Conservation (phyloP, 306 rosid genomes). For the Trifolium fragiferum region DNA sequence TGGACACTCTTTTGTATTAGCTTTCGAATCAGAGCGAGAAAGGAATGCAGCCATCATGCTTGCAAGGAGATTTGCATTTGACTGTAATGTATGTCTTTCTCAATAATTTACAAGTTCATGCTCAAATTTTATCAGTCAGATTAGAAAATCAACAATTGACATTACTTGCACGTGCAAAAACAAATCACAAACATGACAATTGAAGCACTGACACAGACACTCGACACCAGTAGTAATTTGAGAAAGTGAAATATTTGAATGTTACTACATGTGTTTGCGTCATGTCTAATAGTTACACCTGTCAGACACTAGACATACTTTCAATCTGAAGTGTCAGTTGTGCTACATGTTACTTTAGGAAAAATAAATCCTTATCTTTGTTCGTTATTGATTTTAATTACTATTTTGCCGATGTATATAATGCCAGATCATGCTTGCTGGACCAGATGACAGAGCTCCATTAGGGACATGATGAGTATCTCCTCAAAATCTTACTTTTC, state of each 20-base stretch:
- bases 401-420: slow-evolving; percentile 37
- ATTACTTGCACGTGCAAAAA: background rate
- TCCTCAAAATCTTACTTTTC: slow-evolving; percentile 19
- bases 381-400: background rate
- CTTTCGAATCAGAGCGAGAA: slow-evolving; percentile 94
- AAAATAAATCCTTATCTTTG: background rate
- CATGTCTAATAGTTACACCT: background rate
- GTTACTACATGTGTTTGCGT: background rate
- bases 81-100: slow-evolving; percentile 80
- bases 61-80: slow-evolving; percentile 96
- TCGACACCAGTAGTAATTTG: background rate
- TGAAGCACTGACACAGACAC: too few species aligned
- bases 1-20: slow-evolving; percentile 79
- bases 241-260: background rate
- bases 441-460: slow-evolving; percentile 91
- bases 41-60: slow-evolving; percentile 96
- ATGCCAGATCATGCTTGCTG: slow-evolving; percentile 87
- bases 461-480: slow-evolving; percentile 58
- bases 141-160: background rate
- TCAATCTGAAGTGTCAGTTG: background rate
- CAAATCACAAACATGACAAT: background rate
- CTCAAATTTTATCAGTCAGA: background rate
- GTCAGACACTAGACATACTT: background rate
- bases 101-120: background rate
- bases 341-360: background rate